Evolutionary conservation across 1,139 yeast genomes (phyloP).

Genomic region (Yamadazyma trypodendri): DNA sequence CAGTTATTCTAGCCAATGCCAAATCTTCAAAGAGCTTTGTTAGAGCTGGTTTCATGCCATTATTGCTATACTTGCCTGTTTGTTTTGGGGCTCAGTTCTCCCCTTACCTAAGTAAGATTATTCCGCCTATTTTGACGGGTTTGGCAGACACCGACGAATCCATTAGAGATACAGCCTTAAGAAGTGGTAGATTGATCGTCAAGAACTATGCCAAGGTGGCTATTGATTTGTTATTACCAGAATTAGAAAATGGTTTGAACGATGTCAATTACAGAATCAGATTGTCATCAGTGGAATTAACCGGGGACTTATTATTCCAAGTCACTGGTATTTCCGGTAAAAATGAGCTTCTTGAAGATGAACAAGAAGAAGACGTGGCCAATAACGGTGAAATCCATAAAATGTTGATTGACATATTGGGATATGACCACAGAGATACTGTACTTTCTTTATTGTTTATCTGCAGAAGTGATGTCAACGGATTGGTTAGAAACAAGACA

Average conservation of each 20-base stretch:
- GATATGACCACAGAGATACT: constrained; percentile 84
- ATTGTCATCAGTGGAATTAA: constrained; percentile 88
- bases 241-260: constrained; percentile 84
- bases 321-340: constrained; percentile 84
- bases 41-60: constrained; percentile 92
- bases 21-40: constrained; percentile 63
- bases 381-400: constrained; percentile 63
- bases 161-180: constrained; percentile 84
- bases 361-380: constrained; percentile 36
- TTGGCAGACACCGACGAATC: constrained; percentile 87
- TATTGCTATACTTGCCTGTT: constrained; percentile 85
- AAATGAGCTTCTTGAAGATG: constrained; percentile 63
- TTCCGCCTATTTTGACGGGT: constrained; percentile 88
- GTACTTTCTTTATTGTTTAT: constrained; percentile 81
- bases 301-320: constrained; percentile 95
- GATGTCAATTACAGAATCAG: constrained; percentile 86
- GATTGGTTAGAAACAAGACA: constrained; percentile 87
- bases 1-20: constrained; percentile 74
- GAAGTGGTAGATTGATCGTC: constrained; percentile 91
- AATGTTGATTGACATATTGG: constrained; percentile 75
- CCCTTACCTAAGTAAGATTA: constrained; percentile 79
- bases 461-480: constrained; percentile 89
- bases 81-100: constrained; percentile 92
- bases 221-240: constrained; percentile 90
- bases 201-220: constrained; percentile 91